These are phyloP conservation scores for Candida sithepensis DNA, from an alignment of 805 yeast genomes.

Conservation along the genomic window DNA sequence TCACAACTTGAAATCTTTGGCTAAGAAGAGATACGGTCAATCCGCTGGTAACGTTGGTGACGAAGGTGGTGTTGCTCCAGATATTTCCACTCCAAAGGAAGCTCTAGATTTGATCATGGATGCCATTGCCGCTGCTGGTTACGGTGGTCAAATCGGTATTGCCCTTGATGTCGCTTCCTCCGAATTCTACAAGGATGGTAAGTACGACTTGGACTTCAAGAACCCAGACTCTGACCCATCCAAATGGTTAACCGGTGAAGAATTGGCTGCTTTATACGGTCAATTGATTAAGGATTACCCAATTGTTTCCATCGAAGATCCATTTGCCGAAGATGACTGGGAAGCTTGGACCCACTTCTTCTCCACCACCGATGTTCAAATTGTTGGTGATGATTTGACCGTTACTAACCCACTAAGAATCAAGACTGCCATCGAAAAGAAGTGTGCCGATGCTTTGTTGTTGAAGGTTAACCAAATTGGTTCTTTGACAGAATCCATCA, in stretches of 20 bases:
- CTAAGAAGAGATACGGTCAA: slow-evolving; percentile 95
- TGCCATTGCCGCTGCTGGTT: slow-evolving; percentile 92
- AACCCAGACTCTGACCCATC: slow-evolving; percentile 88
- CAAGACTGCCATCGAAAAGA: slow-evolving; percentile 93
- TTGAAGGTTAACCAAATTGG: slow-evolving; percentile 99
- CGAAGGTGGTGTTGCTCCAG: slow-evolving; percentile 99
- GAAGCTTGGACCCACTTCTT: slow-evolving; percentile 93
- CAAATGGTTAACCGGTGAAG: slow-evolving; percentile 86
- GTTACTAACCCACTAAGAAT: slow-evolving; percentile 97
- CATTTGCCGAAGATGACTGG: slow-evolving; percentile 99
- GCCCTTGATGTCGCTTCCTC: slow-evolving; percentile 97
- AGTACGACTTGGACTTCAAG: slow-evolving; percentile 98
- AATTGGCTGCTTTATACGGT: slow-evolving; percentile 82
- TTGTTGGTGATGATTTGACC: slow-evolving; percentile 97
- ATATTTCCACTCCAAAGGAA: slow-evolving; percentile 91
- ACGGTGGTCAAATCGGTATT: slow-evolving; percentile 86
- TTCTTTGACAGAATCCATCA: slow-evolving; percentile 90
- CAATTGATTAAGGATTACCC: slow-evolving; percentile 86
- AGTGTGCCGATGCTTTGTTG: slow-evolving; percentile 90
- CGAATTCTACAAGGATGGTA: slow-evolving; percentile 95
- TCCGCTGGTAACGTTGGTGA: slow-evolving; percentile 99
- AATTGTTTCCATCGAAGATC: slow-evolving; percentile 97
- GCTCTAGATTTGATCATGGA: slow-evolving; percentile 90
- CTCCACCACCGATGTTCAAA: slow-evolving; percentile 72
- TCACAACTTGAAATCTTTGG: slow-evolving; percentile 90